Evolutionary conservation across 805 yeast species (phyloP).

Genomic region (Ogataea nitratoaversa): DNA sequence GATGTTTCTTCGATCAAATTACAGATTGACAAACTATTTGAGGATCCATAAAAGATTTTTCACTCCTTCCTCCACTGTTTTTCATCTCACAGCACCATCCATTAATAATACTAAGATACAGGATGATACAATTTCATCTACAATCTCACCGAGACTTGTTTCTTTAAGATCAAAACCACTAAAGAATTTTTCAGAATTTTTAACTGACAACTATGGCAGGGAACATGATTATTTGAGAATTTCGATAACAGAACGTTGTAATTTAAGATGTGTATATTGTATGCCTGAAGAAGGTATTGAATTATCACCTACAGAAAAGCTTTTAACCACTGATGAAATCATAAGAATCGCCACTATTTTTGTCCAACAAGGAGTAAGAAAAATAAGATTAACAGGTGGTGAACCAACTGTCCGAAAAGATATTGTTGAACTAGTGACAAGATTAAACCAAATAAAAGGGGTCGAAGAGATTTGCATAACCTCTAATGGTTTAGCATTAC

Average conservation of each 20-base stretch:
- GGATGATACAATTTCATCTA: background rate
- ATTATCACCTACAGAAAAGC: slow-evolving; percentile 38
- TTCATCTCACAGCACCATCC: background rate
- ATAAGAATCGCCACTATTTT: slow-evolving; percentile 38
- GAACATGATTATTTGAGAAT: slow-evolving; percentile 47
- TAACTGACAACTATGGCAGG: slow-evolving; percentile 42
- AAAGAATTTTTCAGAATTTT: slow-evolving; percentile 35
- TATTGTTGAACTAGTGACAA: slow-evolving; percentile 38
- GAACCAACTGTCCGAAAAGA: slow-evolving; percentile 54
- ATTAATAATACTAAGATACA: background rate
- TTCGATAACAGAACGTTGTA: slow-evolving; percentile 49
- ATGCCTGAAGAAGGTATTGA: slow-evolving; percentile 57
- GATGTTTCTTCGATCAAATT: background rate
- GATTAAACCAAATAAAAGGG: slow-evolving; percentile 37
- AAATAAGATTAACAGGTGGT: slow-evolving; percentile 52
- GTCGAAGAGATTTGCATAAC: slow-evolving; percentile 47
- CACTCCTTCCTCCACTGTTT: background rate
- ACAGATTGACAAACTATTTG: background rate
- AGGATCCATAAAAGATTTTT: background rate
- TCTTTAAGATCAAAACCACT: slow-evolving; percentile 13
- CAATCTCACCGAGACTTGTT: slow-evolving; percentile 7
- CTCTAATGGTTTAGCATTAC: slow-evolving; percentile 47
- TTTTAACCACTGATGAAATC: slow-evolving; percentile 43
- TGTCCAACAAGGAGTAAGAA: slow-evolving; percentile 45
- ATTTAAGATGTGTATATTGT: slow-evolving; percentile 44